Conservation (phyloP, 345 rosid species). For the Citropsis articulata region DNA sequence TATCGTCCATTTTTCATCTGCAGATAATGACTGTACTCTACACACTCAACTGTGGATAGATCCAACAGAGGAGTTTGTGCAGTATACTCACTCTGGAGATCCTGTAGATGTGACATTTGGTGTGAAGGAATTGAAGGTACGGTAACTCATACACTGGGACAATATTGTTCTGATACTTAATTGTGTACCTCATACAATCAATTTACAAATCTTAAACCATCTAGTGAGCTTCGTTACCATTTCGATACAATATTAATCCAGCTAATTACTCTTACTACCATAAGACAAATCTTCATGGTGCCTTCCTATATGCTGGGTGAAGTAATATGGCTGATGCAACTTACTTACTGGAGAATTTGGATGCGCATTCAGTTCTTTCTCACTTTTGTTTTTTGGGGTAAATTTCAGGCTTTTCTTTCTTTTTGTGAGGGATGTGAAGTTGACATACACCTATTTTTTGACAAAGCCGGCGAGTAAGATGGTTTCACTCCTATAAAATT, state of each 20-base stretch:
- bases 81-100: constrained; percentile 71
- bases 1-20: constrained; percentile 21
- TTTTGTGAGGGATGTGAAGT: constrained; percentile 91
- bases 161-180: constrained; percentile 1
- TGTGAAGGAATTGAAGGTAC: constrained; percentile 81
- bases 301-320: not conserved
- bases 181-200: not conserved
- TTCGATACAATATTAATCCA: not conserved
- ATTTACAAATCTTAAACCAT: not conserved
- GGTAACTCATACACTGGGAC: constrained; percentile 13
- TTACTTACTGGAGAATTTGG: not conserved
- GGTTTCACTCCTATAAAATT: constrained; percentile 8
- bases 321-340: not conserved
- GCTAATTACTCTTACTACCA: not conserved
- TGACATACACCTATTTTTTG: constrained; percentile 75
- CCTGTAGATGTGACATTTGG: constrained; percentile 92
- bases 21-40: constrained; percentile 75
- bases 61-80: constrained; percentile 89
- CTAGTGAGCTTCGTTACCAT: not conserved
- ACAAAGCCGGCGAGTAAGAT: constrained; percentile 95
- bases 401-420: constrained; percentile 79
- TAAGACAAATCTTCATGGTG: not conserved
- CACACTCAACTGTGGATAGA: constrained; percentile 97
- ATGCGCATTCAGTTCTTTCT: not conserved
- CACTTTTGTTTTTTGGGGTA: too few relatives aligned